Evolutionary conservation across 2,329 filamentous ascomycete genomes (phyloP), one percentile per base, ranked within the genome.

Genomic region (Pseudogymnoascus sp.): DNA sequence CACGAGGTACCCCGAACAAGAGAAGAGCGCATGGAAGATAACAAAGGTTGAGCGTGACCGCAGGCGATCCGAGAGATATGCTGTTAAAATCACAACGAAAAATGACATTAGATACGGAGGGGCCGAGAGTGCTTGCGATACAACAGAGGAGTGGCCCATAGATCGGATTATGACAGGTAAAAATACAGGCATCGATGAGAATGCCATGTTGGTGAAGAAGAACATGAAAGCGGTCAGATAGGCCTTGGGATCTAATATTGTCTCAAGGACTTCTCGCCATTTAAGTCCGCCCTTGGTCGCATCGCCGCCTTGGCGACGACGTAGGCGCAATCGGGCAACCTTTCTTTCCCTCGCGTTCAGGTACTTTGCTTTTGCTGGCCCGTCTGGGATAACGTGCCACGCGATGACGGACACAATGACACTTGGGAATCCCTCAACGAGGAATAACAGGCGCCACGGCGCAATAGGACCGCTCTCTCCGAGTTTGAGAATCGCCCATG

Each of bases 151-250:
- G 76, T 91, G 88, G 64, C 89, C 89, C 90, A 96, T 86, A 72
- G 88, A 83, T 65, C 80, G 79, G 56, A 96, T 82, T 66, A 96
- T 91, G 23, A 89, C 91, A 37, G 91, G 91, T 2, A 96, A 82
- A 73, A 96, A 96, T 59, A 95, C 90, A 2, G 92, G 92, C 72
- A 96, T 86, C 21, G 89, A 93, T 71, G 87, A 87, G 78, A 96
- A 96, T 11, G 91, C 89, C 73, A 96, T 88, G 75, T 96, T 96
- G 71, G 89, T 87, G 74, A 88, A 85, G 78, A 96, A 92, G 79
- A 96, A 90, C 84, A 96, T 96, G 69, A 84, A 75, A 0, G 91
- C 88, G 4, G 89, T 89, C 44, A 93, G 79, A 77, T 90, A 93
- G 64, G 84, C 84, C 67, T 86, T 87, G 0, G 88, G 87, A 74